These are phyloP conservation scores for Penicillium ucsense DNA, from an alignment of 495 filamentous ascomycete genomes.

Conservation along the genomic window DNA sequence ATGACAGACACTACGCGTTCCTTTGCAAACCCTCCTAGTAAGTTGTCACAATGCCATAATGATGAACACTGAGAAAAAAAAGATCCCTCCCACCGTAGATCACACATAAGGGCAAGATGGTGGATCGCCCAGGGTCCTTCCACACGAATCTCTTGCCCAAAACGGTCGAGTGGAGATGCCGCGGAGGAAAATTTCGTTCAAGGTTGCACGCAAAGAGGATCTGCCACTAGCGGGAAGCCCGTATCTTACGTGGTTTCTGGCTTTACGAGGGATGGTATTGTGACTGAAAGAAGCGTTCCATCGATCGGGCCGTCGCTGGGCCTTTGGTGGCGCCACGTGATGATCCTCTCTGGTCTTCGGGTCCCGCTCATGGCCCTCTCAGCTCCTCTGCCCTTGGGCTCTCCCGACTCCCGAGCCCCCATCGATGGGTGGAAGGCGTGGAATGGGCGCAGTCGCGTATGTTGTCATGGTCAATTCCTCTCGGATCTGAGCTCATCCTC, in stretches of 20 bases:
- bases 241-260: conserved; percentile 11
- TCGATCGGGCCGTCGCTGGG: background rate
- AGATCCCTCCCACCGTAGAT: background rate
- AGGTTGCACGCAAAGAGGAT: conserved; percentile 8
- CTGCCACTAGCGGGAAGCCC: conserved; percentile 18
- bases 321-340: conserved; percentile 23
- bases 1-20: no score
- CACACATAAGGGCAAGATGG: background rate
- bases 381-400: no score
- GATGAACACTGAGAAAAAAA: background rate
- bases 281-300: background rate
- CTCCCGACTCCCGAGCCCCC: no score
- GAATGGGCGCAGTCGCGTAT: no score
- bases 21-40: no score
- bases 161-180: conserved; percentile 13
- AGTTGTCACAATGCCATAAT: no score
- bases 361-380: background rate
- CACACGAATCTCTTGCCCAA: conserved; percentile 15
- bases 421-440: no score
- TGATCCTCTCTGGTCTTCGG: conserved; percentile 2
- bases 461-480: no score
- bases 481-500: no score
- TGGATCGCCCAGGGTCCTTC: conserved; percentile 14
- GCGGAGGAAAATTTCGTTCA: conserved; percentile 2
- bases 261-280: conserved; percentile 2